Base-by-base conservation (phyloP, 2,329 filamentous ascomycete species). In the Onygena corvina region DNA sequence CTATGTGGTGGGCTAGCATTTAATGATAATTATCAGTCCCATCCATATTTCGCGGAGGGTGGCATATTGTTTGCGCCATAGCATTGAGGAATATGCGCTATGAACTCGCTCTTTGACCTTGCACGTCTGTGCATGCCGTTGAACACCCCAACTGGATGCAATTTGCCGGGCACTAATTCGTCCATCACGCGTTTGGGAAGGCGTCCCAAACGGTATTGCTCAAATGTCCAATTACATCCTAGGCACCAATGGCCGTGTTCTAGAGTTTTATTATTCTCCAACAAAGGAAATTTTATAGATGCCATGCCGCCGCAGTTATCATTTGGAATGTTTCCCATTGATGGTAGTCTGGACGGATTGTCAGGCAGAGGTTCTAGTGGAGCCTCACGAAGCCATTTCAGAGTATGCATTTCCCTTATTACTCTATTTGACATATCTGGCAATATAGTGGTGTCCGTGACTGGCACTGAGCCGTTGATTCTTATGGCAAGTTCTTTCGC, bases 251-350 rank as follows among this genome's bases (percentile, higher is more conserved):
- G 16, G 8, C 46, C 46, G 9, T 29, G 9, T 21, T 47, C 46
- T 27, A 47, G 21, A 23, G 21, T 35, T 3, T 38, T 27, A 6
- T 47, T 23, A 23, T 14, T 18, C 18, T 6, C 29, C 16, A 47
- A n/a, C 3, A 9, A 47, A 3, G 46, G 46, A 25, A 47, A 47
- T 16, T 20, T 6, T 23, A 47, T 38, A 16, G 31, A 47, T 36
- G 30, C 46, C 46, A 47, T 34, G n/a, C 46, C 46, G n/a, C 18
- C 5, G 30, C 11, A 47, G 9, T 3, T 7, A 23, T 47, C 27
- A 21, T 25, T 5, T 21, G 27, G 45, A 12, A 23, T 18, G 12
- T 14, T 27, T 45, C 27, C 40, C 7, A 3, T 18, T 29, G 18
- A n/a, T 3, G 31, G 31, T 23, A 47, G 4, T 14, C n/a, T 31